Base-by-base conservation (phyloP, 805 yeast species). In the Candida silvatica region DNA sequence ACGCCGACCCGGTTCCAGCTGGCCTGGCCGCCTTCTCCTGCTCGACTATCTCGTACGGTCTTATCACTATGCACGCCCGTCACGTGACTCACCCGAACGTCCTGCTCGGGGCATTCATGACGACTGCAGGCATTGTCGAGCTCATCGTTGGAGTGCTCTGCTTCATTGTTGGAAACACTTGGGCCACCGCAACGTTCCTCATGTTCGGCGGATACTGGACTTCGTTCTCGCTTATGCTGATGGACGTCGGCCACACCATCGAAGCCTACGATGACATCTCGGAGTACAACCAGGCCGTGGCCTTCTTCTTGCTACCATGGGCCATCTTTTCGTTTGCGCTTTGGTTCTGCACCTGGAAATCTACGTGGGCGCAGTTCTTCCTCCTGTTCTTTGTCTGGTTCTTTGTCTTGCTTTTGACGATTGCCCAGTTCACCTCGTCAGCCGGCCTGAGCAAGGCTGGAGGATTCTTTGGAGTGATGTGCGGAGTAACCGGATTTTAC, bases 191-290 rank as follows among this genome's bases (percentile, higher is more conserved):
- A 29, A 71, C 74, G 1, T 62, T 74, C 34, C 54, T 64, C 19
- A 64, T 68, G 49, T 74, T 66, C 54, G 79, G 78, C 17, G 71
- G 74, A 1, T 74, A 73, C 48, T 74, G 76, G 71, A 52, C 68
- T 35, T 58, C 69, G 3, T 72, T 61, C 46, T 70, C 71, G 3
- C 65, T 67, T 36, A 55, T 72, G 5, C 49, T 62, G 36, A 62
- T 68, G 40, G 62, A 63, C 28, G 51, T 62, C 5, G 71, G 71
- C 45, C 69, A 66, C 1, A 60, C 70, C 19, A 39, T 51, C 1
- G 53, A 56, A 1, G 57, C 66, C 1, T 72, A 71, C 40, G 3
- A 45, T 8, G 52, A 62, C 9, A 48, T 53, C 3, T 52, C 54
- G 4, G 69, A 62, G 27, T 62, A 57, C 32, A 47, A 43, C 24